Evolutionary conservation across 106 monocot species (phyloP), one percentile per base, ranked within the genome.

Genomic region (Triglochin maritima): DNA sequence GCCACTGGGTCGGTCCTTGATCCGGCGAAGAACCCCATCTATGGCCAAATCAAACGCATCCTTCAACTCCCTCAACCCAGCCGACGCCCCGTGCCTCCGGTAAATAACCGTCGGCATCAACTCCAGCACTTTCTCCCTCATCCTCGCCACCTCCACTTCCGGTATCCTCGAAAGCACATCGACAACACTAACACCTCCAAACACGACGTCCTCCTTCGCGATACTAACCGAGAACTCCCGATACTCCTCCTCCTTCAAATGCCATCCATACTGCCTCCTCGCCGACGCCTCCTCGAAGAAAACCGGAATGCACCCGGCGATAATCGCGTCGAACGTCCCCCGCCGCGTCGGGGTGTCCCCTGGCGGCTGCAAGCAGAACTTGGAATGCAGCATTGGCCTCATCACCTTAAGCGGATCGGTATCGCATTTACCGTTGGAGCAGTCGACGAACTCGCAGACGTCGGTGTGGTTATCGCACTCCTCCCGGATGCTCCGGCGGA

Each of bases 341-440:
- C 92, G 53, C 43, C 98, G 43, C 5, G 98, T 84, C 3, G 86
- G 88, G 5, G 91, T 84, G 74, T 98, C 84, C 7, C 96, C 86
- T 17, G 91, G 96, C 3, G 91, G 96, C 68, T 98, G 96, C 13
- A 98, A 79, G 84, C 96, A 91, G 84, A 98, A 92, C 47, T 57
- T 71, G 3, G 96, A 70, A 7, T 74, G 69, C 51, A 98, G 86
- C 98, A 98, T 98, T 8, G 91, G 98, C 8, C 57, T 53, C 83
- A 92, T 86, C 75, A 62, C 86, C 3, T 82, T 71, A 16, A 86
- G 62, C 3, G 92, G 98, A 57, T 98, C 88, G 53, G 84, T 86
- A 2, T 80, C 57, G 73, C 98, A 92, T 44, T 65, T 76, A 16
- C 82, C 82, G 0, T 72, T 70, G 51, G 98, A 88, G 71, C 98